Evolutionary conservation across 1,284 basidiomycete species (phyloP), one percentile per base, ranked within the genome.

Genomic region (Ustilago xerochloae): DNA sequence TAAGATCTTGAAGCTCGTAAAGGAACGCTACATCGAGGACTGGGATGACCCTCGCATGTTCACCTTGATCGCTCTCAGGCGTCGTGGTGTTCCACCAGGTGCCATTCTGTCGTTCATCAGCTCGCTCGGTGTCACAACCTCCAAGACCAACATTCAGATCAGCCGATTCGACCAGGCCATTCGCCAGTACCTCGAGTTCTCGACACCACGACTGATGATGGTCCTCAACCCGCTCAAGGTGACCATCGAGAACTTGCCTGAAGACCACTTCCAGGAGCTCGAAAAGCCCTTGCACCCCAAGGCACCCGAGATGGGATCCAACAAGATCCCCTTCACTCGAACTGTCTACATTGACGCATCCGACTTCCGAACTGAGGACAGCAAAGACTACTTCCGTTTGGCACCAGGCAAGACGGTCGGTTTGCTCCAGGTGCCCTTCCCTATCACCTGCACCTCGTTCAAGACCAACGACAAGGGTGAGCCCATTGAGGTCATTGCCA

Each of bases 11-110:
- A 90, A 91, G 63, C 90, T 99, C 6, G 96, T 99, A 49, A 90
- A 92, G 64, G 90, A 92, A 71, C 88, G 89, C 3, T 89, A 92
- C 79, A 96, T 99, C 45, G 88, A 87, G 51, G 95, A 92, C 46
- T 99, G 97, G 97, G 94, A 99, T 81, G 97, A 99, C 83, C 97
- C 97, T 45, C 91, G 97, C n/a, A 88, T 99, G 53, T 97, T 97
- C 86, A 99, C 97, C 1, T 89, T 99, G 73, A 96, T 98, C 75
- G 95, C 95, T 3, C 89, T 99, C 30, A 90, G 96, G 60, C 89
- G 97, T 62, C 91, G 97, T 49, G 97, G 97, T 71, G 90, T 99
- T 24, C 97, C 97, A 16, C 96, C 97, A 10, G 94, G 93, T 28
- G 97, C 97, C 6, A 92, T 99, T 84, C 87, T 93, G 50, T 91